Conservation (phyloP, 2,329 filamentous ascomycete genomes). For the Fusarium austroafricanum region DNA sequence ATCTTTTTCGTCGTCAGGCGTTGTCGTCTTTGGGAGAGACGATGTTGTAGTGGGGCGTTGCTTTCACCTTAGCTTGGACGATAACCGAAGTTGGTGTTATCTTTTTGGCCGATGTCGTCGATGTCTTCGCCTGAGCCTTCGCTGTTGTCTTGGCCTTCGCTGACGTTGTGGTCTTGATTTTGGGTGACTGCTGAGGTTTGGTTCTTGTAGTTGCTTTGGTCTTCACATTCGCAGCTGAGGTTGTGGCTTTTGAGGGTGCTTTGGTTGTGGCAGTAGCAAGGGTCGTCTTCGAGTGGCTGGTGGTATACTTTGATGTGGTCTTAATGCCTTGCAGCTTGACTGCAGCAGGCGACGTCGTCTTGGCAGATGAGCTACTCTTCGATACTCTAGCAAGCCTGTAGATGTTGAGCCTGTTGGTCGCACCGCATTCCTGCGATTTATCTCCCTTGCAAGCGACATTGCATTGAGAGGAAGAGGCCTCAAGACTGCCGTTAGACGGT, state of each 20-base stretch:
- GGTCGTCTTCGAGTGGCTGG: background rate
- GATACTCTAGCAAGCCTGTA: conserved; percentile 22
- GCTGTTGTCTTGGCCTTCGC: background rate
- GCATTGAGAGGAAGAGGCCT: conserved; percentile 22
- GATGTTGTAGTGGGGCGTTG: no score
- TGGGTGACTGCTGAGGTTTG: background rate
- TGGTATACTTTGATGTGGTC: background rate
- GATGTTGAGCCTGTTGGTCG: conserved; percentile 25
- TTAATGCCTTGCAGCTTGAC: conserved; percentile 4
- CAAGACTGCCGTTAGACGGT: conserved; percentile 29
- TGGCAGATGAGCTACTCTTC: conserved; percentile 4
- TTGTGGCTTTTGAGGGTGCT: background rate
- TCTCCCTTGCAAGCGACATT: conserved; percentile 31
- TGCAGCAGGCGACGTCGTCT: background rate
- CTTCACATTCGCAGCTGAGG: background rate
- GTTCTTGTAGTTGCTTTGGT: background rate
- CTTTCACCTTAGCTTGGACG: background rate
- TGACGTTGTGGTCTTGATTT: background rate
- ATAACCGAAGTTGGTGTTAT: background rate
- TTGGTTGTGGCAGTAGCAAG: background rate
- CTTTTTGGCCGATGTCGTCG: no score
- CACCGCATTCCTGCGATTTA: conserved; percentile 30
- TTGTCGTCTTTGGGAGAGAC: no score
- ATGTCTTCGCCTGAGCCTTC: background rate
- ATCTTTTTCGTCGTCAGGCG: background rate